Evolutionary conservation across 116 monocot genomes (phyloP).

Genomic region (Dioscorea cayenensis): DNA sequence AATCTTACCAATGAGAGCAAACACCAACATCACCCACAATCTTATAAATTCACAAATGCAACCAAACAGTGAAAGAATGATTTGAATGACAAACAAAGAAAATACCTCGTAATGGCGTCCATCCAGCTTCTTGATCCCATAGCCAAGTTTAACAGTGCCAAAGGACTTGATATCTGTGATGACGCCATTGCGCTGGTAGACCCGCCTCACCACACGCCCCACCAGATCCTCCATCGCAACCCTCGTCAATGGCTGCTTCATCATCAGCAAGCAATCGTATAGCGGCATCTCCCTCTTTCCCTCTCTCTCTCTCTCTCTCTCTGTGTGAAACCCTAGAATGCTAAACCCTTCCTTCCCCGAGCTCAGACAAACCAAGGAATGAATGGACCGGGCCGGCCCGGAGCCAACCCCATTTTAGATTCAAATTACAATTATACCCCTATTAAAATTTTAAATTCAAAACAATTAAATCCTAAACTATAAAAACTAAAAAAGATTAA

Average conservation of each 20-base stretch:
- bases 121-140: constrained; percentile 85
- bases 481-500: too few species aligned
- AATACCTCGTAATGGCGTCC: constrained; percentile 73
- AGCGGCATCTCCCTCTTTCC: constrained; percentile 47
- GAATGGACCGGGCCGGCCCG: too few species aligned
- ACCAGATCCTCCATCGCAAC: constrained; percentile 43
- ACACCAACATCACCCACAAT: too few species aligned
- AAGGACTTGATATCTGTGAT: constrained; percentile 89
- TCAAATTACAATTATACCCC: too few species aligned
- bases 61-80: neutral
- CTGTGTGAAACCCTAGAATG: too few species aligned
- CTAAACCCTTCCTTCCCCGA: too few species aligned
- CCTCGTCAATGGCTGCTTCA: constrained; percentile 46
- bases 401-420: too few species aligned
- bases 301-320: neutral
- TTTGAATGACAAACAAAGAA: neutral
- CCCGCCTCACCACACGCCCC: constrained; percentile 39
- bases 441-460: too few species aligned
- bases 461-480: too few species aligned
- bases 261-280: constrained; percentile 78
- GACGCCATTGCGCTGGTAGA: constrained; percentile 58
- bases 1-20: too few species aligned
- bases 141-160: constrained; percentile 61
- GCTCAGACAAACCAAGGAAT: too few species aligned
- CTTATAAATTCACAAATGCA: too few species aligned